Base-by-base conservation (phyloP, 2,329 filamentous ascomycete genomes). In the Colletotrichum australisinense region DNA sequence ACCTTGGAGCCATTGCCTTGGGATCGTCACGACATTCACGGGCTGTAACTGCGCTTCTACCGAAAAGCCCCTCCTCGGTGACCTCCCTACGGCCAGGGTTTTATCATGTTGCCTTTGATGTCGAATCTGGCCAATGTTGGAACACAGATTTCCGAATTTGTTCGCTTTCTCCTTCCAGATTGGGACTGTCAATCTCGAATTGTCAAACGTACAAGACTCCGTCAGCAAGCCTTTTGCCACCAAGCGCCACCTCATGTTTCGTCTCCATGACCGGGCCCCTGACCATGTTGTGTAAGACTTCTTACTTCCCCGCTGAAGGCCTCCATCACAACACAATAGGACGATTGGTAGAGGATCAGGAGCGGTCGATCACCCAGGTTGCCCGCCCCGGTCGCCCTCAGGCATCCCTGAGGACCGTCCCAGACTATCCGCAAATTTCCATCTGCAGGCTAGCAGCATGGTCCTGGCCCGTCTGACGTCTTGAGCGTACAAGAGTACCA, bases 101-200 rank as follows among this genome's bases (percentile, higher is more conserved):
- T 64, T 63, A 74, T 63, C 65, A 77, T 60, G 76, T 78, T 77
- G 70, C 76, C 76, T 76, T 75, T 74, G 77, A 75, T 70, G 64
- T 77, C 76, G 59, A 76, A 64, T 74, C 73, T 78, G 77, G 72
- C 67, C 67, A 65, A 65, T 62, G 60, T 76, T 72, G 68, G 75
- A 72, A 32, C 42, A 67, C 69, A 71, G 38, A 26, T 76, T 80
- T 79, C 79, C 79, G 77, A 63, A 80, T 81, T 77, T 76, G 77
- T 81, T 84, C 83, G 84, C 84, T 85, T 85, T 80, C 74, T 75
- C 78, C 80, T 85, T 81, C 83, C 82, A 59, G 59, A 82, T 83
- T 68, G 67, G 78, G 83, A 63, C 55, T 70, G 62, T 75, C 65
- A 63, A 67, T 63, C 69, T 59, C 49, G 42, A 63, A 67, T 26